A percentile compares a stretch with the other conserved stretches of the same genome.
phyloP scores from a whole-genome alignment of 768 basidiomycete species.

The Mycena floridula region DNA sequence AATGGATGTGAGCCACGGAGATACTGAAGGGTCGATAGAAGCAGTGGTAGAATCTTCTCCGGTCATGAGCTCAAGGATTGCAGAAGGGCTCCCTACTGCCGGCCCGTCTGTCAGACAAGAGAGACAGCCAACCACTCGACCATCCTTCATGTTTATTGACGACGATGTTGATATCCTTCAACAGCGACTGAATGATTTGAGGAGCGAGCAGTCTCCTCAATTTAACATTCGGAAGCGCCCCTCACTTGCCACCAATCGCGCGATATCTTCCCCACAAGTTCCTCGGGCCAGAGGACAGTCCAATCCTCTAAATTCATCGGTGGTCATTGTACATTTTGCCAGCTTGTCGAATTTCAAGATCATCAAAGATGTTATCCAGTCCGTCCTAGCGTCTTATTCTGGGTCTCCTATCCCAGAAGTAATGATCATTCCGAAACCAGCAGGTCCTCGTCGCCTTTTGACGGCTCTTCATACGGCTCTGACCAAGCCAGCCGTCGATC shows the following conservation, averaged over 20 bases:
- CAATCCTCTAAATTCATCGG: slow-evolving; percentile 23
- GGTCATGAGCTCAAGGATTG: slow-evolving; percentile 4
- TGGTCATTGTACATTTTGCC: slow-evolving; percentile 85
- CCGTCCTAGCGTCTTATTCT: slow-evolving; percentile 44
- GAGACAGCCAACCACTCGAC: slow-evolving; percentile 16
- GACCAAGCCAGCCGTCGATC: slow-evolving; percentile 81
- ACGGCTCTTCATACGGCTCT: slow-evolving; percentile 90
- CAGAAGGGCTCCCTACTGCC: slow-evolving; percentile 4
- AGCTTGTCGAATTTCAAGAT: slow-evolving; percentile 84
- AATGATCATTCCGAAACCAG: slow-evolving; percentile 96
- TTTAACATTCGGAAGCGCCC: slow-evolving; percentile 54
- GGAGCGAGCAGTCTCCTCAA: slow-evolving; percentile 45
- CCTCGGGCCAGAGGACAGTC: slow-evolving; percentile 43
- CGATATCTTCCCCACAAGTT: slow-evolving; percentile 78
- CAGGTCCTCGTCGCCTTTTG: slow-evolving; percentile 88
- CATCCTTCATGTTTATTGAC: slow-evolving; percentile 83
- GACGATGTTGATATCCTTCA: slow-evolving; percentile 82
- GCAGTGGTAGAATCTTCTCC: slow-evolving; percentile 14
- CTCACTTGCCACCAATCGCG: slow-evolving; percentile 60
- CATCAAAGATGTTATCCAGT: slow-evolving; percentile 81
- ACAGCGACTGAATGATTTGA: slow-evolving; percentile 63
- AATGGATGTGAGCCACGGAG: slow-evolving; percentile 75
- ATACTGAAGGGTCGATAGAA: slow-evolving; percentile 47
- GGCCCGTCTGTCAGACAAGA: slow-evolving; percentile 15
- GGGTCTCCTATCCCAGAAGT: slow-evolving; percentile 68